These are phyloP conservation scores for Mycena rosella DNA, from an alignment of 768 basidiomycete species.

Conservation along the genomic window DNA sequence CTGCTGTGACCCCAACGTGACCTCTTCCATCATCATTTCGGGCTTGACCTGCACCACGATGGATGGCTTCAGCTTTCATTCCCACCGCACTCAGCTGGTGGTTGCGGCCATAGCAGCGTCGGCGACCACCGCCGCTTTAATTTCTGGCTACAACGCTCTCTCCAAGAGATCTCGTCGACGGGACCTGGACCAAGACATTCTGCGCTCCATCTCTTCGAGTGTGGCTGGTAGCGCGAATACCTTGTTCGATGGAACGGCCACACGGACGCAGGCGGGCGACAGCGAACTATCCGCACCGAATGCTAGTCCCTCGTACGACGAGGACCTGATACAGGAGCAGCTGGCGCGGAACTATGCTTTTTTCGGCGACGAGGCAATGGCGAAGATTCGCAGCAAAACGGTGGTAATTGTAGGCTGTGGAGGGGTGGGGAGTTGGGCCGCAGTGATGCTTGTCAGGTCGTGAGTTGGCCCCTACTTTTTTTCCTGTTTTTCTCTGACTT, in stretches of 20 bases:
- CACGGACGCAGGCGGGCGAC: background rate
- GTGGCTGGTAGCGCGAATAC: conserved; percentile 22
- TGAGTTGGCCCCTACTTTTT: conserved; percentile 58
- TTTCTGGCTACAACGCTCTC: conserved; percentile 71
- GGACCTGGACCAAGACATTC: conserved; percentile 69
- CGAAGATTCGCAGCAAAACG: conserved; percentile 74
- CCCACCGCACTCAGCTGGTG: conserved; percentile 75
- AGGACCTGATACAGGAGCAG: conserved; percentile 89
- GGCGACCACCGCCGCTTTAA: conserved; percentile 66
- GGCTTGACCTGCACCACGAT: too few relatives aligned
- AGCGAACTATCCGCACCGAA: background rate
- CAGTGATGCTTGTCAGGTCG: conserved; percentile 94
- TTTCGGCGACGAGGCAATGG: conserved; percentile 92
- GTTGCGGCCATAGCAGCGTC: conserved; percentile 76
- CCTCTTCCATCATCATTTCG: too few relatives aligned
- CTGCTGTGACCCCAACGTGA: too few relatives aligned
- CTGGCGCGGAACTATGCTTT: conserved; percentile 95
- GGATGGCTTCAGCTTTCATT: conserved; percentile 54
- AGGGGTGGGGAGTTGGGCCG: conserved; percentile 97
- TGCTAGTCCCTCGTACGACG: conserved; percentile 62
- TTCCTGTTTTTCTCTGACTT: background rate
- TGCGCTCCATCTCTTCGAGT: conserved; percentile 57
- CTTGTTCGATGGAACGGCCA: conserved; percentile 4
- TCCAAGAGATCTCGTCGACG: conserved; percentile 61
- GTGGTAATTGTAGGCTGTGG: conserved; percentile 96